These are phyloP conservation scores for Melastoma malabathricum DNA, from an alignment of 345 rosid genomes.

Conservation along the genomic window DNA sequence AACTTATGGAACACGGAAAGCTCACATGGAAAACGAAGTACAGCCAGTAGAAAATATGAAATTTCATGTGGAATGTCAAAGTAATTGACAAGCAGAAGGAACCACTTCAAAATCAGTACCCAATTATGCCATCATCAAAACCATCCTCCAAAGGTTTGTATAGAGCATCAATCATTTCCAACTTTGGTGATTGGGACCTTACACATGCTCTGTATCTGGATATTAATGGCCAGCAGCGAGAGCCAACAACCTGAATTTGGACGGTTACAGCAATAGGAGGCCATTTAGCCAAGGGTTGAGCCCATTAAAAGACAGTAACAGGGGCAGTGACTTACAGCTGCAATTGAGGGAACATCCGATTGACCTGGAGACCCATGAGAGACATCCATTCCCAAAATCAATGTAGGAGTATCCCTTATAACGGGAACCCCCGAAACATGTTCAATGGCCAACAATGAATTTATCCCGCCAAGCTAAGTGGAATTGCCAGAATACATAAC, in stretches of 20 bases:
- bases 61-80: neutral
- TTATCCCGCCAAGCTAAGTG: constrained; percentile 80
- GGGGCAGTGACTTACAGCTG: constrained; percentile 42
- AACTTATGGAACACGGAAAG: neutral
- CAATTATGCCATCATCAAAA: constrained; percentile 65
- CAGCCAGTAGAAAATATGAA: neutral
- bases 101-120: constrained; percentile 24
- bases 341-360: constrained; percentile 61
- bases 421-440: constrained; percentile 32
- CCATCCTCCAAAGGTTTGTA: constrained; percentile 49
- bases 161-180: constrained; percentile 81
- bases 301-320: neutral
- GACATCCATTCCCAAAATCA: constrained; percentile 96
- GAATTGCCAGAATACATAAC: constrained; percentile 4
- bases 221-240: constrained; percentile 61
- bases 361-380: constrained; percentile 87
- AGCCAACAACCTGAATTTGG: constrained; percentile 71
- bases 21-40: neutral
- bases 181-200: constrained; percentile 66
- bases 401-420: constrained; percentile 55
- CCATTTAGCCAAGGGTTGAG: constrained; percentile 3
- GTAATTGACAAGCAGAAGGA: neutral
- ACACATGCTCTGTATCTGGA: constrained; percentile 88
- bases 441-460: constrained; percentile 70
- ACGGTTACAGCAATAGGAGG: neutral